Conservation (phyloP, 768 basidiomycete genomes). For the Agrocybe praecox region DNA sequence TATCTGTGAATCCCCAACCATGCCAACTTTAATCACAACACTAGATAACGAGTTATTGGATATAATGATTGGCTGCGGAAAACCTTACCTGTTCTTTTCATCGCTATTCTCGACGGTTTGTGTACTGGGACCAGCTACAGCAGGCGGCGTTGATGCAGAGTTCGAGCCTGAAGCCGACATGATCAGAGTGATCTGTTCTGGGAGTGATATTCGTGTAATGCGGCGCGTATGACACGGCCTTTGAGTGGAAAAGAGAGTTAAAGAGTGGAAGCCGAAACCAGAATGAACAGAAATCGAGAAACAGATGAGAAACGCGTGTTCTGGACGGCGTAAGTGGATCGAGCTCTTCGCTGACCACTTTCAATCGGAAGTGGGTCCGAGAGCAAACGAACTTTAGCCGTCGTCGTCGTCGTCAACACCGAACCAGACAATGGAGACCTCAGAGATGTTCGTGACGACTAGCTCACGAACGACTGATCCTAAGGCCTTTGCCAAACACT, state of each 20-base stretch:
- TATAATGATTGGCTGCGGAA: background rate
- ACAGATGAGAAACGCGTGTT: constrained; percentile 43
- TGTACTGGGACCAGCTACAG: constrained; percentile 51
- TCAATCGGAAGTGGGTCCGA: constrained; percentile 33
- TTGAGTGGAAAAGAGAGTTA: constrained; percentile 13
- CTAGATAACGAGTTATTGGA: constrained; percentile 34
- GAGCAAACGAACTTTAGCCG: constrained; percentile 27
- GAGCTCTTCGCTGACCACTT: constrained; percentile 28
- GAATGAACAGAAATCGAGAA: constrained; percentile 31
- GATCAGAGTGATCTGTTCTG: constrained; percentile 23
- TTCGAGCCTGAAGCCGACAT: constrained; percentile 56
- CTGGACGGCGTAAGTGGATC: constrained; percentile 26
- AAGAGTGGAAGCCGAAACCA: constrained; percentile 21
- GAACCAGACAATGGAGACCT: constrained; percentile 18
- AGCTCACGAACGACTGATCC: constrained; percentile 9
- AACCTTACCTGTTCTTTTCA: constrained; percentile 68
- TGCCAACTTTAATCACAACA: constrained; percentile 97
- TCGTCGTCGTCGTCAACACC: constrained; percentile 40
- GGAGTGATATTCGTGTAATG: constrained; percentile 16
- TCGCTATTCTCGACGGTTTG: constrained; percentile 65
- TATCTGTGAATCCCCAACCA: constrained; percentile 99
- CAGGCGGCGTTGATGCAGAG: constrained; percentile 45
- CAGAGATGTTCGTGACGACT: constrained; percentile 22
- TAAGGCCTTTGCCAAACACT: constrained; percentile 19
- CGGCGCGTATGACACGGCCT: constrained; percentile 19